Conservation (phyloP, 805 yeast genomes). For the Priceomyces carsonii region DNA sequence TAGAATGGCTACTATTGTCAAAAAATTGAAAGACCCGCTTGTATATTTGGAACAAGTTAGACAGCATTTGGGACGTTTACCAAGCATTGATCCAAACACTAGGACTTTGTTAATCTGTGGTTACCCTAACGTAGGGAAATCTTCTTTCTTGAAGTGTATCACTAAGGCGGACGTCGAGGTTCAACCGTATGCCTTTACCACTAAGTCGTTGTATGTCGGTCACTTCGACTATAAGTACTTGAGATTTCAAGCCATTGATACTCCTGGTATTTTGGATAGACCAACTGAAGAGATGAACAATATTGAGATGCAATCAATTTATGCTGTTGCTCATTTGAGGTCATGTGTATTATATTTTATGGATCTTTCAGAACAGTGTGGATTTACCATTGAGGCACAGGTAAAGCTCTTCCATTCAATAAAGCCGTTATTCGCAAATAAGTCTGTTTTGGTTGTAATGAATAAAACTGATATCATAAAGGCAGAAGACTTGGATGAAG, state of each 20-base stretch:
- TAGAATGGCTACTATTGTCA: slow-evolving; percentile 98
- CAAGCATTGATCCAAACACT: slow-evolving; percentile 97
- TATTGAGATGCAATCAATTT: slow-evolving; percentile 98
- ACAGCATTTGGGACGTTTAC: slow-evolving; percentile 98
- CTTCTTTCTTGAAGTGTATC: slow-evolving; percentile 88
- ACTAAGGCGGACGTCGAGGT: slow-evolving; percentile 99
- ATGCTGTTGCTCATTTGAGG: slow-evolving; percentile 97
- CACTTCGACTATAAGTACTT: slow-evolving; percentile 98
- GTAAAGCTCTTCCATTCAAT: slow-evolving; percentile 95
- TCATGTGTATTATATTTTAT: slow-evolving; percentile 95
- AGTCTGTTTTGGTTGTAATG: slow-evolving; percentile 91
- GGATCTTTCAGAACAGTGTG: slow-evolving; percentile 99
- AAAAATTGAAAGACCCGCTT: slow-evolving; percentile 92
- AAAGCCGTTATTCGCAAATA: slow-evolving; percentile 96
- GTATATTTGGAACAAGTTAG: slow-evolving; percentile 96
- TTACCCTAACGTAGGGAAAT: slow-evolving; percentile 98
- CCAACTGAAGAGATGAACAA: slow-evolving; percentile 99
- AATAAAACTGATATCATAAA: slow-evolving; percentile 91
- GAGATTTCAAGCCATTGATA: slow-evolving; percentile 98
- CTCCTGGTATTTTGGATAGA: slow-evolving; percentile 98
- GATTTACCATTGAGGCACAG: slow-evolving; percentile 95
- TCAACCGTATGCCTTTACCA: slow-evolving; percentile 99
- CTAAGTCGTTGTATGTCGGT: slow-evolving; percentile 95
- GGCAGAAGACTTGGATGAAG: slow-evolving; percentile 79
- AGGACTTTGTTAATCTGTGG: slow-evolving; percentile 97